phyloP scores from a whole-genome alignment of 495 filamentous ascomycete species.

The Hypoxylon lienhwacheense region DNA sequence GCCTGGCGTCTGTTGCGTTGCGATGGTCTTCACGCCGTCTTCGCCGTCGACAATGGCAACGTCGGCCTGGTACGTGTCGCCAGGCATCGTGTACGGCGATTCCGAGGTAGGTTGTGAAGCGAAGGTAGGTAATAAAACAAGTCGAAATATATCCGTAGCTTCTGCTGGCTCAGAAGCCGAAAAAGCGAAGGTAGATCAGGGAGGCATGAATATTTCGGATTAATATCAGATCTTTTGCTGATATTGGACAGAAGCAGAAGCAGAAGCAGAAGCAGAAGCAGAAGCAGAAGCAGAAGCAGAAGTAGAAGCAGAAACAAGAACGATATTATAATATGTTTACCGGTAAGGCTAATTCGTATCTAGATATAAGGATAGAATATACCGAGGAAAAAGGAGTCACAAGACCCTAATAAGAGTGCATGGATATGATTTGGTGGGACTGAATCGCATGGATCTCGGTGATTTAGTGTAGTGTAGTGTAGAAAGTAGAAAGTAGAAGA shows the following conservation, averaged over 20 bases:
- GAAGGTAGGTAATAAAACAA: background rate
- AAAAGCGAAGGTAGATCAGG: slow-evolving; percentile 12
- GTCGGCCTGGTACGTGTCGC: slow-evolving; percentile 29
- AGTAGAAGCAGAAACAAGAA: too few relatives aligned
- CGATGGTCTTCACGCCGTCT: slow-evolving; percentile 1
- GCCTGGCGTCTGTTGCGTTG: slow-evolving; percentile 8
- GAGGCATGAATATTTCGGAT: slow-evolving; percentile 29
- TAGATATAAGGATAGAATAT: background rate
- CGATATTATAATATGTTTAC: too few relatives aligned
- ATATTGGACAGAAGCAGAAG: too few relatives aligned
- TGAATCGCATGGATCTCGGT: background rate
- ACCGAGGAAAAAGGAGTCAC: slow-evolving; percentile 3
- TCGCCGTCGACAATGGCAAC: slow-evolving; percentile 21
- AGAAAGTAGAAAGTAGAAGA: background rate
- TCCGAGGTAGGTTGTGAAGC: background rate
- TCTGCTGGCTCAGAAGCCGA: slow-evolving; percentile 30
- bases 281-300: too few relatives aligned
- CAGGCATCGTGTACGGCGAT: slow-evolving; percentile 15
- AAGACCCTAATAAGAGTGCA: slow-evolving; percentile 5
- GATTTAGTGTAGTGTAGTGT: background rate
- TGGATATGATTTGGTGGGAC: slow-evolving; percentile 28
- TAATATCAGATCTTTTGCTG: slow-evolving; percentile 3
- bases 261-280: too few relatives aligned
- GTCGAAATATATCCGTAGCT: slow-evolving; percentile 16
- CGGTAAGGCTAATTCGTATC: too few relatives aligned